Percentiles rank a stretch among this genome's conserved stretches.
Evolutionary conservation across 768 basidiomycete genomes (phyloP).

Genomic region (Cubamyces lactineus): DNA sequence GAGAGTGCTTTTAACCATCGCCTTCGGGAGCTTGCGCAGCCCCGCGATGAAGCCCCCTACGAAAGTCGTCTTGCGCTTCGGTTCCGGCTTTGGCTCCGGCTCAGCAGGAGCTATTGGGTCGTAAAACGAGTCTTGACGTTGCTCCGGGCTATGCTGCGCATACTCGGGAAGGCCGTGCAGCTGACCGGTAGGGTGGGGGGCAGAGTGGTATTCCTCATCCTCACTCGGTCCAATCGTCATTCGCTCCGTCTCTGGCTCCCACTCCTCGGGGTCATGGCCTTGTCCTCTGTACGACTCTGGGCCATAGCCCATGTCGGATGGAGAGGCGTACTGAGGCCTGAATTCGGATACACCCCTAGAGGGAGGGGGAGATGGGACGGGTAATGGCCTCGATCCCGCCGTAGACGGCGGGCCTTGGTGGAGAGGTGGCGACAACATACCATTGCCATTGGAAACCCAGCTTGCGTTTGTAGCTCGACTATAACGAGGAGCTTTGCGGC

Average conservation of each 20-base stretch:
- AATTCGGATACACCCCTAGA: slow-evolving; percentile 17
- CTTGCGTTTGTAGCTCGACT: slow-evolving; percentile 19
- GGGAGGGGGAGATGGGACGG: slow-evolving; percentile 13
- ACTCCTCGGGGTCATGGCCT: slow-evolving; percentile 9
- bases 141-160: not conserved
- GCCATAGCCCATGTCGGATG: slow-evolving; percentile 3
- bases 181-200: not conserved
- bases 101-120: not conserved
- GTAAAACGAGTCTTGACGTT: slow-evolving; percentile 2
- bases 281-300: slow-evolving; percentile 6
- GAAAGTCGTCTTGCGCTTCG: slow-evolving; percentile 21
- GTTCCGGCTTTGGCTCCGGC: not conserved
- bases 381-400: slow-evolving; percentile 16
- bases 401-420: slow-evolving; percentile 6
- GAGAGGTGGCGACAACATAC: slow-evolving; percentile 16
- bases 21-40: slow-evolving; percentile 24
- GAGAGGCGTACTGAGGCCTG: slow-evolving; percentile 13
- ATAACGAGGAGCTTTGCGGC: slow-evolving; percentile 19
- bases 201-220: slow-evolving; percentile 8
- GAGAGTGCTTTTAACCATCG: slow-evolving; percentile 18
- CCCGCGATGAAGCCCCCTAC: slow-evolving; percentile 33
- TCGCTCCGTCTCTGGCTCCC: slow-evolving; percentile 21
- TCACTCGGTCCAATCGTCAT: slow-evolving; percentile 22
- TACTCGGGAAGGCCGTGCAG: not conserved
- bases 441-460: slow-evolving; percentile 18